phyloP scores from a whole-genome alignment of 1,284 basidiomycete species.

The Gymnopus androsaceus region DNA sequence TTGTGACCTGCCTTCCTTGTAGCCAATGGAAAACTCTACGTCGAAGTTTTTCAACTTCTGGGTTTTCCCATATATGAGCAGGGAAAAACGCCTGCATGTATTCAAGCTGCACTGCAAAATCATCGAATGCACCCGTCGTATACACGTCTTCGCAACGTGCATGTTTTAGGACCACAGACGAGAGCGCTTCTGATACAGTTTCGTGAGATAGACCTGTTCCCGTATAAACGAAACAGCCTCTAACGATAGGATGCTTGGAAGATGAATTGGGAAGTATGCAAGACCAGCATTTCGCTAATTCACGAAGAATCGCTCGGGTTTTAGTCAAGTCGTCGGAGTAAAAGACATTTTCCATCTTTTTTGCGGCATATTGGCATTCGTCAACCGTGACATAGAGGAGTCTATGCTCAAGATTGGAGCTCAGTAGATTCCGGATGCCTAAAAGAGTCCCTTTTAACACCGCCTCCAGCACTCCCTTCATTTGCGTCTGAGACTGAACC shows the following conservation, averaged over 20 bases:
- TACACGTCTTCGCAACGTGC: neutral
- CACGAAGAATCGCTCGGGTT: neutral
- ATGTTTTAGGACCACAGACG: neutral
- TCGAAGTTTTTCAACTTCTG: neutral
- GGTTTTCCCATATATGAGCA: neutral
- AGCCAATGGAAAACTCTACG: conserved; percentile 6
- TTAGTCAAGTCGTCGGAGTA: neutral
- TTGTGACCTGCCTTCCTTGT: conserved; percentile 5
- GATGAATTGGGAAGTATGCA: neutral
- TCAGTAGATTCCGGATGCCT: neutral
- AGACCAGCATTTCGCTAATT: neutral
- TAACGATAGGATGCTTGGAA: neutral
- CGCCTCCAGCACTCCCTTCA: neutral
- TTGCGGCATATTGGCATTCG: conserved; percentile 12
- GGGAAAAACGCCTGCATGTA: too few species aligned
- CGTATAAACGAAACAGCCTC: neutral
- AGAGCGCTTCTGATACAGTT: neutral
- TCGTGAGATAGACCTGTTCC: conserved; percentile 3
- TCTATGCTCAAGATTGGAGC: neutral
- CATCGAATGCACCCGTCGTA: neutral
- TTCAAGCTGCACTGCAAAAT: neutral
- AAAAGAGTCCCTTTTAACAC: neutral
- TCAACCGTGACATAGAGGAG: conserved; percentile 13
- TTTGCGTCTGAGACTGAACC: too few species aligned
- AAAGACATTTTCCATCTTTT: conserved; percentile 3